Base-by-base conservation (phyloP, 2,329 filamentous ascomycete genomes). In the Diaporthe helianthi region DNA sequence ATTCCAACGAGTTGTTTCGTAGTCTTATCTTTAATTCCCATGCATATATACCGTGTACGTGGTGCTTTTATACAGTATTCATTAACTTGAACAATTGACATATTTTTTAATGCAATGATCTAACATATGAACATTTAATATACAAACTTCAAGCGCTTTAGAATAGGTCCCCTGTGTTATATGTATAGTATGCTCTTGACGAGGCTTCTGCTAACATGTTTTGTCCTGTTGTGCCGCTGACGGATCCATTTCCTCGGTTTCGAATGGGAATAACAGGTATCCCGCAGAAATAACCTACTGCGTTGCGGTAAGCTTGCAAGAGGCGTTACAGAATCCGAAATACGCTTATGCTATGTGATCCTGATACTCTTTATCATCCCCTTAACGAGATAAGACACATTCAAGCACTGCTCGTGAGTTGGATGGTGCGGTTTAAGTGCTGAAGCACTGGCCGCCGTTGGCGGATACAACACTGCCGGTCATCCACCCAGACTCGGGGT, bases 381-480 rank as follows among this genome's bases (percentile, higher is more conserved):
- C 15, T 7, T n/a, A 31, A n/a, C 5, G 38, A 17, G 5, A 29
- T 13, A 12, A 22, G 19, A 31, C 7, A 8, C 17, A 13, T n/a
- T 8, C 12, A 22, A 44, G 4, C 19, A 33, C 13, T 4, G 24
- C 15, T 3, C n/a, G 22, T n/a, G 19, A n/a, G 24, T n/a, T 17
- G 19, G 13, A 6, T 13, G 6, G n/a, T 36, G 4, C 31, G 6
- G 3, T 22, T 38, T 38, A 69, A 38, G 68, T 66, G 36, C 68
- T 69, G 53, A 69, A 69, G 26, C 68, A 69, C 53, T 66, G 68
- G 1, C 73, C 73, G 5, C 73, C 73, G 46, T 74, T 74, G 4
- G 73, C 73, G n/a, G 71, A 72, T 4, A 74, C 71, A 15, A 74
- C 71, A 41, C 72, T 73, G 10, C 73, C 73, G n/a, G 73, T 74